Base-by-base conservation (phyloP, 495 filamentous ascomycete species). In the Oleoguttula mirabilis region DNA sequence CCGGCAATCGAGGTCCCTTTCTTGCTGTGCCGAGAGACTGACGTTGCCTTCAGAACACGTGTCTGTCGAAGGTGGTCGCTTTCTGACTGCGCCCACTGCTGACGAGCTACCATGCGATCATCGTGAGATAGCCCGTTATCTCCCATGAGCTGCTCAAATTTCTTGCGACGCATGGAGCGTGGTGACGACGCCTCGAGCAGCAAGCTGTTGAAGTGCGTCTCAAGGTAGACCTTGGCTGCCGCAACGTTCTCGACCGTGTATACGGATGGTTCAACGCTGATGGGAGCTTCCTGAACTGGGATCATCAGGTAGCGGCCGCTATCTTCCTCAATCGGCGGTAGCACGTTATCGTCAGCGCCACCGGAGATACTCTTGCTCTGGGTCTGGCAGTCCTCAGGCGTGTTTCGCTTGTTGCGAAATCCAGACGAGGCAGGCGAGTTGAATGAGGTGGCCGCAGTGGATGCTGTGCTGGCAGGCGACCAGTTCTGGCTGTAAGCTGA, bases 141-240 rank as follows among this genome's bases (percentile, higher is more conserved):
- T 23, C 67, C 61, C 4, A 94, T 64, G 16, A 72, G 65, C 2
- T 64, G 58, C 56, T 94, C 83, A 10, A 94, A 62, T 27, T 80
- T 68, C 32, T 70, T 67, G 32, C 75, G 72, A 3, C 88, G 78
- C 43, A 80, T 58, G 7, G 72, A 73, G 2, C 88, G 76, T 46
- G 78, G 62, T 30, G 72, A 74, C 4, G 63, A 45, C 39, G 66
- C 52, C 23, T 61, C 60, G 23, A 64, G 59, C 30, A 80, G 69
- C 10, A 84, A 60, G 6, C 71, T 60, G 52, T 83, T 77, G 65
- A 83, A 94, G 52, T 88, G 70, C 3, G 77, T 84, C 54, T 96
- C 88, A 19, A 96, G 71, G 48, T 75, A 93, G 19, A 92, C 72
- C 60, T 94, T 94, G 23, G 85, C 80, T 7, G 81, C 79, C 0